These are phyloP conservation scores for Parmelia sp. DNA, from an alignment of 495 filamentous ascomycete species.

Conservation along the genomic window DNA sequence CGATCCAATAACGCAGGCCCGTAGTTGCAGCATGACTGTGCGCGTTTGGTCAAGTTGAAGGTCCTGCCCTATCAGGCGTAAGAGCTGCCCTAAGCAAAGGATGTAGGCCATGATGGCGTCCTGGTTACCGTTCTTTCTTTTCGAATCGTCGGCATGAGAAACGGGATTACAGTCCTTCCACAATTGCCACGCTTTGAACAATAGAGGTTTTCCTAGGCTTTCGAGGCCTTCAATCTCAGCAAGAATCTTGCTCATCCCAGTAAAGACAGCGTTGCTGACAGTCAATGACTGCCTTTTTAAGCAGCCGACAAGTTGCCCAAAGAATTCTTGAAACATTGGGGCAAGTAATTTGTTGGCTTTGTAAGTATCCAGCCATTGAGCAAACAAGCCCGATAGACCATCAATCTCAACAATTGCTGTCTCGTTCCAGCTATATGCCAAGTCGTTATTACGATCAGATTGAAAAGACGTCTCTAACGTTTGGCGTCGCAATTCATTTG, in stretches of 20 bases:
- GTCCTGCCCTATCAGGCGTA: conserved; percentile 64
- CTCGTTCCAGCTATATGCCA: conserved; percentile 59
- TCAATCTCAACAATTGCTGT: conserved; percentile 68
- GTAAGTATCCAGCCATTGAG: conserved; percentile 59
- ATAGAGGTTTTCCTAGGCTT: conserved; percentile 49
- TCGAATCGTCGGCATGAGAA: conserved; percentile 40
- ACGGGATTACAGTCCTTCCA: conserved; percentile 62
- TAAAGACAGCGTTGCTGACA: conserved; percentile 67
- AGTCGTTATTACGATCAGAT: background rate
- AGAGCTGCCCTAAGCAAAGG: conserved; percentile 66
- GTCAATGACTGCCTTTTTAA: conserved; percentile 56
- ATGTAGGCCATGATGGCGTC: conserved; percentile 75
- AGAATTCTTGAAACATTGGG: conserved; percentile 61
- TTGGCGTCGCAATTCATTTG: conserved; percentile 26
- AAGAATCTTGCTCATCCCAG: conserved; percentile 60
- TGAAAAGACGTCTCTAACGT: background rate
- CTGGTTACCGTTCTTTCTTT: conserved; percentile 53
- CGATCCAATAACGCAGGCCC: conserved; percentile 59
- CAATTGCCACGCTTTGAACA: conserved; percentile 58
- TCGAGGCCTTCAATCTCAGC: conserved; percentile 43
- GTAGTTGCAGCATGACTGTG: conserved; percentile 46
- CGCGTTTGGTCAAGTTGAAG: conserved; percentile 54
- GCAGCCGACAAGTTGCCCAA: conserved; percentile 56
- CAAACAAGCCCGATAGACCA: conserved; percentile 61
- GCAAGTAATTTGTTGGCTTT: conserved; percentile 51